phyloP scores from a whole-genome alignment of 768 basidiomycete genomes.

The Austroboletus festivus region DNA sequence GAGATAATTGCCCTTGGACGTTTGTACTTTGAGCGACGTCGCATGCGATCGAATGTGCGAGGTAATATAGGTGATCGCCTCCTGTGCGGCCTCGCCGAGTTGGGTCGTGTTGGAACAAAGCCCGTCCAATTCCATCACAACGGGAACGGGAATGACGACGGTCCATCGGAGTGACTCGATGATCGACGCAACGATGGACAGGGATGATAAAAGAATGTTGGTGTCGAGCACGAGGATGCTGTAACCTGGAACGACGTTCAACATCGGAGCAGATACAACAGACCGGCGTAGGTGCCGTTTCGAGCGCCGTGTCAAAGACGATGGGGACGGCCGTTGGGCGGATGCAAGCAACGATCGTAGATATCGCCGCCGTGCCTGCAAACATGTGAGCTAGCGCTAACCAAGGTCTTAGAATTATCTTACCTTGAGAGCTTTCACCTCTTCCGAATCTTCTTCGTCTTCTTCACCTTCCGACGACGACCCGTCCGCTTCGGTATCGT shows the following conservation, averaged over 20 bases:
- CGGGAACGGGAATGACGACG: constrained; percentile 86
- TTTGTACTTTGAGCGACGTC: constrained; percentile 87
- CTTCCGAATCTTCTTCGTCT: constrained; percentile 65
- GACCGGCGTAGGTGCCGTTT: constrained; percentile 28
- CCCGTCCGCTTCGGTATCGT: constrained; percentile 47
- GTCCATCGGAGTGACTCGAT: constrained; percentile 85
- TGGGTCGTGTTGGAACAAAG: constrained; percentile 59
- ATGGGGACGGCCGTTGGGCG: constrained; percentile 32
- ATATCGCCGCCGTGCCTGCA: constrained; percentile 70
- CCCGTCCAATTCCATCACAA: constrained; percentile 97
- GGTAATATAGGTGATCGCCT: constrained; percentile 73
- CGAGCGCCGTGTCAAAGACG: constrained; percentile 27
- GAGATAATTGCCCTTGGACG: constrained; percentile 92
- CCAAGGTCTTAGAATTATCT: constrained; percentile 1
- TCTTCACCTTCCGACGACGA: constrained; percentile 44
- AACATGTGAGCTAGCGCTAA: constrained; percentile 6
- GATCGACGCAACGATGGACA: constrained; percentile 67
- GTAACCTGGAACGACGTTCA: constrained; percentile 77
- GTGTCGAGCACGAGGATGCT: constrained; percentile 92
- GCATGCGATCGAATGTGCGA: constrained; percentile 72
- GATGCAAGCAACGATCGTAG: constrained; percentile 63
- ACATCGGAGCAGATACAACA: constrained; percentile 35
- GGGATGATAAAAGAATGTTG: constrained; percentile 86
- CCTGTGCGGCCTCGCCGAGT: constrained; percentile 72
- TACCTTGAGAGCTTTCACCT: constrained; percentile 82